phyloP scores from a whole-genome alignment of 169 alveolate species.

The Plasmodium knowlesi region DNA sequence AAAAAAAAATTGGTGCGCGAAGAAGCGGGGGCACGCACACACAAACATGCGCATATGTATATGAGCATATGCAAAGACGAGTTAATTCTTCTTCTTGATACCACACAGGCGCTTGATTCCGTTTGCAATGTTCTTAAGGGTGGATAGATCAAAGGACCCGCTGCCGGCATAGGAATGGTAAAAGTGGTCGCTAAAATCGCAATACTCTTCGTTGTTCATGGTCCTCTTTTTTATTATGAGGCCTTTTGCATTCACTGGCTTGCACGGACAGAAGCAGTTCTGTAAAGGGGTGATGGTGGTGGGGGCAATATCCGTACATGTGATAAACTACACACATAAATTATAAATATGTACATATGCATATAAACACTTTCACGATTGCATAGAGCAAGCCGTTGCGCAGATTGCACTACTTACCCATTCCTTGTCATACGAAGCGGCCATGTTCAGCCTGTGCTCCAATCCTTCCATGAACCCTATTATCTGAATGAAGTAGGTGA shows the following conservation, averaged over 20 bases:
- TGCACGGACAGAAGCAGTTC: slow-evolving; percentile 42
- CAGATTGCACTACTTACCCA: slow-evolving; percentile 24
- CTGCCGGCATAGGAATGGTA: slow-evolving; percentile 68
- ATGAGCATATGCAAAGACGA: neutral
- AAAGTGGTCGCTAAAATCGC: slow-evolving; percentile 58
- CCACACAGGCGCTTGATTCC: slow-evolving; percentile 12
- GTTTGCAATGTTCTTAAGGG: slow-evolving; percentile 4
- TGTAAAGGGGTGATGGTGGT: too few species aligned
- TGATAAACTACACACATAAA: neutral
- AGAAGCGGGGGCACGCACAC: neutral
- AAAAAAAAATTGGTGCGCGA: neutral
- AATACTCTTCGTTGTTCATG: slow-evolving; percentile 18
- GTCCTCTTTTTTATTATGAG: slow-evolving; percentile 22
- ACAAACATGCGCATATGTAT: neutral
- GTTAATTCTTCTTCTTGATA: slow-evolving; percentile 8
- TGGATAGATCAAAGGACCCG: slow-evolving; percentile 37
- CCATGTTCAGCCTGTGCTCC: slow-evolving; percentile 21
- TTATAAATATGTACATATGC: neutral
- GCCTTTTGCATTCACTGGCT: slow-evolving; percentile 46
- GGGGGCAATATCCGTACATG: neutral
- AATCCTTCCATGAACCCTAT: slow-evolving; percentile 40
- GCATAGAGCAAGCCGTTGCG: neutral
- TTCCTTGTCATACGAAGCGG: slow-evolving; percentile 45
- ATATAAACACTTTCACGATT: neutral
- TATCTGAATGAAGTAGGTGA: slow-evolving; percentile 8